Evolutionary conservation across 1,284 basidiomycete species (phyloP), one percentile per base, ranked within the genome.

Genomic region (Kwoniella shivajii): DNA sequence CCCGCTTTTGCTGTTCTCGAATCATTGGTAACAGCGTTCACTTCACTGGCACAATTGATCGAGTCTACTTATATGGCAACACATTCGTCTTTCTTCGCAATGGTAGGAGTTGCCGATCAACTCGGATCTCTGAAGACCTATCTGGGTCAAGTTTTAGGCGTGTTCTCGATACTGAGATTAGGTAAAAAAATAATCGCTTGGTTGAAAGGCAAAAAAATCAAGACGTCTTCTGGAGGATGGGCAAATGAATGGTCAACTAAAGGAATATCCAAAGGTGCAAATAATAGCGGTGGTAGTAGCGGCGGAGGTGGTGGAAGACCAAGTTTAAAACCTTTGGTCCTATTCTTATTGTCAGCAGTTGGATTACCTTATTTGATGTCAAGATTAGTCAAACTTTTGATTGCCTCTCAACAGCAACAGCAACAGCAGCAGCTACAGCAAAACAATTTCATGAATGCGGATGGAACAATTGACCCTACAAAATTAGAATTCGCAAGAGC

Each of bases 51-150:
- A 0, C 96, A 99, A 77, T 95, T 99, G 86, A 86, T 99, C 67
- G 95, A 99, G 77, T 89, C 86, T 39, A 99, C 96, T 3, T 99
- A 97, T 79, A 92, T 98, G 89, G 96, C 96, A 3, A 99, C 96
- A 0, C 96, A 99, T 78, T 93, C 90, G 4, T 89, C 87, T 41
- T 99, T 99, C 81, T 99, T 98, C 76, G 95, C 95, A 59, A 97
- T 99, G 90, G 92, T 98, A 54, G 92, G 93, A 60, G 94, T 99
- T 27, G 85, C 94, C 37, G 95, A 99, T 72, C 96, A 99, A 75
- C 89, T 99, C 70, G 87, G 88, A 7, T 88, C 90, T 66, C 84
- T 98, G 42, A 85, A 93, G 50, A 90, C 93, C 66, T 94, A 93
- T 27, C 84, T 99, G 13, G 93, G 93, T 33, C 92, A 94, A 73